A percentile compares a stretch with the other conserved stretches of the same genome.
These are phyloP conservation scores for Neonectria hederae DNA, from an alignment of 2,329 filamentous ascomycete species.

Conservation along the genomic window DNA sequence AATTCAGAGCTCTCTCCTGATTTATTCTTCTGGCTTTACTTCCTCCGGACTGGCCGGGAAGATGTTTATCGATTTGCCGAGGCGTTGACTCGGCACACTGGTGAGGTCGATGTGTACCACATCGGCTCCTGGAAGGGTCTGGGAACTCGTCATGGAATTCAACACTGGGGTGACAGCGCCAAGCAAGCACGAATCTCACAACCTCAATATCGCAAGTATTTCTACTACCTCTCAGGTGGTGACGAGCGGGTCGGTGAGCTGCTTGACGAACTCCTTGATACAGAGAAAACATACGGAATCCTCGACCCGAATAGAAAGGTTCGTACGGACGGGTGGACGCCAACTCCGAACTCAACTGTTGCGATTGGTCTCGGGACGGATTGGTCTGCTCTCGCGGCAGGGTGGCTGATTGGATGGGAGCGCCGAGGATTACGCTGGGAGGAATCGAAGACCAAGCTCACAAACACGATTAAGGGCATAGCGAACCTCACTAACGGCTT, in stretches of 20 bases:
- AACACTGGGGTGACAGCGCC: slow-evolving; percentile 68
- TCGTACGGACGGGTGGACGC: slow-evolving; percentile 60
- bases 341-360: slow-evolving; percentile 52
- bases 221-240: slow-evolving; percentile 66
- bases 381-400: slow-evolving; percentile 65
- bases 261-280: slow-evolving; percentile 60
- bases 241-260: slow-evolving; percentile 67
- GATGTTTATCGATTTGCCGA: slow-evolving; percentile 69
- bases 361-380: slow-evolving; percentile 67
- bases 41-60: slow-evolving; percentile 65
- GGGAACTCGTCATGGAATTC: slow-evolving; percentile 70
- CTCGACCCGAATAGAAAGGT: slow-evolving; percentile 69
- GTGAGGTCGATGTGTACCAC: slow-evolving; percentile 71
- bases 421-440: slow-evolving; percentile 63
- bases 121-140: slow-evolving; percentile 66
- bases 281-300: slow-evolving; percentile 60
- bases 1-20: slow-evolving; percentile 72
- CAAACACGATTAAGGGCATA: slow-evolving; percentile 59
- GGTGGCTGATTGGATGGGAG: slow-evolving; percentile 70
- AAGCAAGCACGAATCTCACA: slow-evolving; percentile 69
- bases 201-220: slow-evolving; percentile 63
- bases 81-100: slow-evolving; percentile 65
- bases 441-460: slow-evolving; percentile 61
- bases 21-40: slow-evolving; percentile 70
- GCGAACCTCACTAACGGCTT: slow-evolving; percentile 66